A percentile compares a stretch with the other conserved stretches of the same genome.
Conservation (phyloP, 1,284 basidiomycete genomes). For the Tilletia setariae region DNA sequence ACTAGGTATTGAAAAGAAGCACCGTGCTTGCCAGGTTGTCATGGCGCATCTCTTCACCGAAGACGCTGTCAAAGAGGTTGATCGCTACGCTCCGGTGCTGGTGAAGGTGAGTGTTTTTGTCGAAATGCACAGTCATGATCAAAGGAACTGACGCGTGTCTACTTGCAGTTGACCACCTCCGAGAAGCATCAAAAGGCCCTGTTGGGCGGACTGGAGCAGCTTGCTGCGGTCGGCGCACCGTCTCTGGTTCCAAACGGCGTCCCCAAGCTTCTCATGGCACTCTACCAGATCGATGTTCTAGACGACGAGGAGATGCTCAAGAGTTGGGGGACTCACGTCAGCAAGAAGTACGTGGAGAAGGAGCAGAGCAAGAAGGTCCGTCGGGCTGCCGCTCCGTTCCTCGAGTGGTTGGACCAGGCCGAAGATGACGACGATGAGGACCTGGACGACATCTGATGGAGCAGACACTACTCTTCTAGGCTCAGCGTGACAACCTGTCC, state of each 20-base stretch:
- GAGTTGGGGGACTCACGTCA: slow-evolving; percentile 95
- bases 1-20: slow-evolving; percentile 89
- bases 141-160: neutral
- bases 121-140: neutral
- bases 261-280: slow-evolving; percentile 89
- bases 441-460: slow-evolving; percentile 30
- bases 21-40: slow-evolving; percentile 82
- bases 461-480: neutral
- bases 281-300: slow-evolving; percentile 88
- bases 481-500: no score
- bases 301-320: slow-evolving; percentile 80
- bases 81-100: slow-evolving; percentile 71
- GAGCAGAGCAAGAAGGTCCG: slow-evolving; percentile 92
- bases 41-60: slow-evolving; percentile 82
- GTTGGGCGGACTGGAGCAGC: slow-evolving; percentile 60
- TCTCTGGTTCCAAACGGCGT: slow-evolving; percentile 57
- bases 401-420: slow-evolving; percentile 58
- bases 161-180: slow-evolving; percentile 57
- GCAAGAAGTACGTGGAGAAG: slow-evolving; percentile 92
- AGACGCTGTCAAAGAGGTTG: slow-evolving; percentile 71
- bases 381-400: slow-evolving; percentile 89
- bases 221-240: slow-evolving; percentile 47
- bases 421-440: slow-evolving; percentile 49
- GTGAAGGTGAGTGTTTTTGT: slow-evolving; percentile 65
- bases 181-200: slow-evolving; percentile 96